Evolutionary conservation across 2,329 filamentous ascomycete genomes (phyloP), one percentile per base, ranked within the genome.

Genomic region (Fusarium burgessii): DNA sequence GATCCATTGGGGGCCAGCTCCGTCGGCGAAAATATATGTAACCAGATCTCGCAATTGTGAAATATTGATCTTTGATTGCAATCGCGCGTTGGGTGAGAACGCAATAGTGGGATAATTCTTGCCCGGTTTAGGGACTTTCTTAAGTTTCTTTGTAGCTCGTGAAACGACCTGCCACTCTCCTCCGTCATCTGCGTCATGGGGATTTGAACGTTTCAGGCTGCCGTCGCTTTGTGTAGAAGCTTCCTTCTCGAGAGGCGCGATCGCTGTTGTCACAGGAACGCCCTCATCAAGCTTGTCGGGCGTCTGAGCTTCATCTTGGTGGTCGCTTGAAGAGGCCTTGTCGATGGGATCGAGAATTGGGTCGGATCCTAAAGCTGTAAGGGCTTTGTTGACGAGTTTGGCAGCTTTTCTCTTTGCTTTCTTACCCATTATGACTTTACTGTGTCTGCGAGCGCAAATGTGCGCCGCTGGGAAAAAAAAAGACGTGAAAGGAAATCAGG

Each of bases 11-110:
- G 90, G 90, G 4, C 88, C 86, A 3, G 85, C 77, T 15, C 90
- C 90, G 76, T 92, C 90, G 67, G 90, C 89, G 62, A 91, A 88
- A 62, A 92, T 85, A 79, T 92, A 92, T 14, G 91, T 83, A 29
- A 91, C 84, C 45, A 92, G 81, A 68, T 87, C 88, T 74, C 91
- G 89, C 56, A 92, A 78, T 67, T 90, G 87, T 65, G 86, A 86
- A 47, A 92, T 83, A 67, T 88, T 88, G 78, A 92, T 87, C 79
- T 88, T 89, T 67, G 85, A 84, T 73, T 90, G 86, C 10, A 92
- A 82, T 72, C 88, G 87, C 20, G 87, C 85, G 61, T 84, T 87
- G 71, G 84, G 78, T 20, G 88, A 88, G 73, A 91, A 90, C 23
- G 81, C 81, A 69, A 91, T 87, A 41, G 84, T 81, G 42, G 89